Evolutionary conservation across 768 basidiomycete genomes (phyloP).

Genomic region (Hydnomerulius pinastri): DNA sequence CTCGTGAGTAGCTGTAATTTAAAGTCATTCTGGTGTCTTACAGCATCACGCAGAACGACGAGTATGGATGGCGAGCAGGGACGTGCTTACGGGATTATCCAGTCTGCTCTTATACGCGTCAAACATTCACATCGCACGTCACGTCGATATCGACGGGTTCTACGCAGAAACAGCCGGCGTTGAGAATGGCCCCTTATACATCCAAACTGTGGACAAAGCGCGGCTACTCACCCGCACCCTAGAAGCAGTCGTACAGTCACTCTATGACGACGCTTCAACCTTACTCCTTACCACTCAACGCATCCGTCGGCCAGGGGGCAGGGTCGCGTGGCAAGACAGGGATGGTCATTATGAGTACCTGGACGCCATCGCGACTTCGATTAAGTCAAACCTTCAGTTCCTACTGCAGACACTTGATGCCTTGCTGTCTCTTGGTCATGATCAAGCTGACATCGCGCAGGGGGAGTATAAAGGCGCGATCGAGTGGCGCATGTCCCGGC

Average conservation of each 20-base stretch:
- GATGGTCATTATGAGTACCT: constrained; percentile 42
- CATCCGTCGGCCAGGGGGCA: constrained; percentile 18
- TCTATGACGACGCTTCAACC: constrained; percentile 70
- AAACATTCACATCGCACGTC: constrained; percentile 76
- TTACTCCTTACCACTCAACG: constrained; percentile 61
- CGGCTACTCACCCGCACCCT: constrained; percentile 66
- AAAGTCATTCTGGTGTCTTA: constrained; percentile 3
- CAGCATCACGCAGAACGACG: constrained; percentile 21
- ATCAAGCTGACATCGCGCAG: constrained; percentile 69
- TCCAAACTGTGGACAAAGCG: constrained; percentile 68
- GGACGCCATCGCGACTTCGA: constrained; percentile 49
- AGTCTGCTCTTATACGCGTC: constrained; percentile 59
- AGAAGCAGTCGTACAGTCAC: constrained; percentile 68
- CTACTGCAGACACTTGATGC: constrained; percentile 62
- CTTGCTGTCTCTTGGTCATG: constrained; percentile 62
- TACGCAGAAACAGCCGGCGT: constrained; percentile 45
- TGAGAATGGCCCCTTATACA: constrained; percentile 53
- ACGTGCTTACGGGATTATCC: constrained; percentile 56
- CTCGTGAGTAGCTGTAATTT: constrained; percentile 22
- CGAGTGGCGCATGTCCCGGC: constrained; percentile 73
- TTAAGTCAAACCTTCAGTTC: constrained; percentile 57
- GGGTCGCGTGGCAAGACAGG: constrained; percentile 10
- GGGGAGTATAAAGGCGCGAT: constrained; percentile 76
- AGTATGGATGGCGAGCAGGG: constrained; percentile 44
- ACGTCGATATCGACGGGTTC: constrained; percentile 82